These are phyloP conservation scores for Amorphotheca resinae DNA, from an alignment of 495 filamentous ascomycete species.

Conservation along the genomic window DNA sequence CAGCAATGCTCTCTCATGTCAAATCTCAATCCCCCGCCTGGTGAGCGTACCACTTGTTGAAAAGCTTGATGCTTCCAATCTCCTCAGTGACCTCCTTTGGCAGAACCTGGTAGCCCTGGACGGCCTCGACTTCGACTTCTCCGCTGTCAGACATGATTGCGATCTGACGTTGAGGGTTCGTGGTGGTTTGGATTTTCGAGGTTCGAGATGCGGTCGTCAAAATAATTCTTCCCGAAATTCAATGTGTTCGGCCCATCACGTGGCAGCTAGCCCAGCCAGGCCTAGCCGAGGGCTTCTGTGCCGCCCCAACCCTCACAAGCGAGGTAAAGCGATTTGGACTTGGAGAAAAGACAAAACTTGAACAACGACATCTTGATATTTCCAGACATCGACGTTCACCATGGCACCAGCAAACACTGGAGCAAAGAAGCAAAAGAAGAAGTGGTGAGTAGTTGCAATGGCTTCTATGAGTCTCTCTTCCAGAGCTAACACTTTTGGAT, in stretches of 20 bases:
- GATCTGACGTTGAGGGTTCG: conserved; percentile 13
- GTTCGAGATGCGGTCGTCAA: background rate
- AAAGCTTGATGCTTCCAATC: conserved; percentile 92
- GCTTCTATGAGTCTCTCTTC: no score
- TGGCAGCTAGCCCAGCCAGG: background rate
- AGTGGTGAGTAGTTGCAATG: conserved; percentile 4
- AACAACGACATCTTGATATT: background rate
- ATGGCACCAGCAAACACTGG: conserved; percentile 69
- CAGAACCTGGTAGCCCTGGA: conserved; percentile 62
- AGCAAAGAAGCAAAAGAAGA: conserved; percentile 97
- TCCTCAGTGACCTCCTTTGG: conserved; percentile 89
- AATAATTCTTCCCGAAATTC: background rate
- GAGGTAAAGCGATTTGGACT: background rate
- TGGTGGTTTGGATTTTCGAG: conserved; percentile 2
- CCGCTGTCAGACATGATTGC: conserved; percentile 84
- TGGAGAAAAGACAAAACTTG: background rate
- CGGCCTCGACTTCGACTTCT: conserved; percentile 84
- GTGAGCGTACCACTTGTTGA: conserved; percentile 60
- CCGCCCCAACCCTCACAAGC: background rate
- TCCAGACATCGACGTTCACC: conserved; percentile 8
- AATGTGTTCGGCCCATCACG: background rate
- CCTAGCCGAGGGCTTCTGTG: background rate
- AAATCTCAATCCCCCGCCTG: background rate
- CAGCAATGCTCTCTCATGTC: background rate
- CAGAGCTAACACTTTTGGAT: conserved; percentile 30